phyloP scores from a whole-genome alignment of 2,329 filamentous ascomycete species.

The Shiraia bambusicola region DNA sequence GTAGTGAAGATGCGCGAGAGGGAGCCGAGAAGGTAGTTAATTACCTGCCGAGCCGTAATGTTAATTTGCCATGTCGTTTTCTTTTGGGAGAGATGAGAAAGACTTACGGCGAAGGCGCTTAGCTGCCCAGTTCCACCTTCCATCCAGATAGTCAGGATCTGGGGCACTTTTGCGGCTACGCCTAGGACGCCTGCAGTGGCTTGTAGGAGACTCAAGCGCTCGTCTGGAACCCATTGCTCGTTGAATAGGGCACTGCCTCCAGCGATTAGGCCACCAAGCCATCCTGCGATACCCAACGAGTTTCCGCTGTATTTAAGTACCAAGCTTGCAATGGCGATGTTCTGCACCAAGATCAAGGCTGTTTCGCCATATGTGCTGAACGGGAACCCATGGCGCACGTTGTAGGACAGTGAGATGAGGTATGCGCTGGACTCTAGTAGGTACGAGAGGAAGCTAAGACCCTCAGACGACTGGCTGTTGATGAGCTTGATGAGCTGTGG shows the following conservation, averaged over 20 bases:
- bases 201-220: constrained; percentile 73
- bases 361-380: constrained; percentile 98
- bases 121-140: constrained; percentile 91
- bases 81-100: not conserved
- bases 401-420: constrained; percentile 89
- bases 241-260: constrained; percentile 71
- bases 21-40: constrained; percentile 94
- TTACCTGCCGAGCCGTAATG: constrained; percentile 64
- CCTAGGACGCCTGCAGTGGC: constrained; percentile 80
- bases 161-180: constrained; percentile 88
- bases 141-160: constrained; percentile 83
- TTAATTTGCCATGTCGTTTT: constrained; percentile 1
- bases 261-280: constrained; percentile 74
- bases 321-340: constrained; percentile 82
- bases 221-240: constrained; percentile 63
- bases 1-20: constrained; percentile 97
- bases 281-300: constrained; percentile 67
- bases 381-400: constrained; percentile 84
- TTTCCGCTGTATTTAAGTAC: constrained; percentile 81
- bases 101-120: constrained; percentile 86
- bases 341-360: constrained; percentile 86
- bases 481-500: constrained; percentile 95
- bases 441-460: constrained; percentile 87
- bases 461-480: constrained; percentile 74
- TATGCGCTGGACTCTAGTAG: constrained; percentile 87